Percentiles rank a stretch among this genome's conserved stretches.
These are phyloP conservation scores for Citrus unshiu DNA, from an alignment of 345 rosid genomes.

Conservation along the genomic window DNA sequence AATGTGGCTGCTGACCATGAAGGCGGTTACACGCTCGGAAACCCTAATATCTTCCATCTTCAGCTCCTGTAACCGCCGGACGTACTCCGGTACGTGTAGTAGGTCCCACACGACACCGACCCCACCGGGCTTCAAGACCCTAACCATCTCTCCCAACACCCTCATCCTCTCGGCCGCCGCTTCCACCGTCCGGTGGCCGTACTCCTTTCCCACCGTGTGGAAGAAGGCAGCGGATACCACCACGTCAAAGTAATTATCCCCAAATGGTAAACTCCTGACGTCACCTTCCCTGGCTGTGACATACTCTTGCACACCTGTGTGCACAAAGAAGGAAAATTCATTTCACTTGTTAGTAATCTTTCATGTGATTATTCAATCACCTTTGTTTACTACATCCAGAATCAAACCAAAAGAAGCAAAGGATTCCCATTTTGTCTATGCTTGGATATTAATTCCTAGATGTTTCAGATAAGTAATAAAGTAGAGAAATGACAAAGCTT, in stretches of 20 bases:
- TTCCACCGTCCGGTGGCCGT: constrained; percentile 81
- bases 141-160: constrained; percentile 77
- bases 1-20: constrained; percentile 91
- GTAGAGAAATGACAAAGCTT: not conserved
- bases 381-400: not conserved
- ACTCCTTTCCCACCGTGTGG: constrained; percentile 81
- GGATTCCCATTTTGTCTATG: not conserved
- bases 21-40: constrained; percentile 84
- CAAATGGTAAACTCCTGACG: constrained; percentile 76
- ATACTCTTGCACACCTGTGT: constrained; percentile 82
- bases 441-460: not conserved
- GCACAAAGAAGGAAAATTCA: not conserved
- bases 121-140: constrained; percentile 86
- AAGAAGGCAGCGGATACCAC: constrained; percentile 86
- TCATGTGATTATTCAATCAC: not conserved
- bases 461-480: not conserved
- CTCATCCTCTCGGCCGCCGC: constrained; percentile 88
- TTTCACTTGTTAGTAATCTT: not conserved
- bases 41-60: constrained; percentile 85
- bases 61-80: constrained; percentile 70
- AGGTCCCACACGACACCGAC: constrained; percentile 86
- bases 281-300: constrained; percentile 94
- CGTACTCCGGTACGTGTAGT: constrained; percentile 77
- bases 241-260: constrained; percentile 85
- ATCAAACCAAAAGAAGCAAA: not conserved